Percentiles rank a stretch among this genome's conserved stretches.
Evolutionary conservation across 495 filamentous ascomycete genomes (phyloP).

Genomic region (Chaetomium tenue): DNA sequence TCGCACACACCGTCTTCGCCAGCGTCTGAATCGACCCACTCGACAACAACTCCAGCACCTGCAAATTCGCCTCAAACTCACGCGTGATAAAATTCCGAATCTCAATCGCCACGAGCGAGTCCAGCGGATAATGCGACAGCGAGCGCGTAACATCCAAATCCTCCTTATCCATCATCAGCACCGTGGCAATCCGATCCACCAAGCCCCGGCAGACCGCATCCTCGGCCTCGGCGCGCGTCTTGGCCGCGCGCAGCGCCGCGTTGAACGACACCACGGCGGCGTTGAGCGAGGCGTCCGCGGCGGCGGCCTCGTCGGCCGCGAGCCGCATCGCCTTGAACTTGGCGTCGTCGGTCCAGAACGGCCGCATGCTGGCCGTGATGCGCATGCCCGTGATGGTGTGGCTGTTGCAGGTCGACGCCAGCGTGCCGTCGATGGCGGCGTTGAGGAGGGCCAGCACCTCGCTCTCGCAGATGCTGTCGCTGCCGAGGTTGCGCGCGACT

Average conservation of each 20-base stretch:
- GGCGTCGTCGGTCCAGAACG: constrained; percentile 53
- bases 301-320: constrained; percentile 46
- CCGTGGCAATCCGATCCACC: constrained; percentile 47
- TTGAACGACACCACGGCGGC: constrained; percentile 43
- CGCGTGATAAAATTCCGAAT: constrained; percentile 53
- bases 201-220: constrained; percentile 47
- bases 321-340: constrained; percentile 53
- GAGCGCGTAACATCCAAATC: constrained; percentile 51
- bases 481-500: constrained; percentile 49
- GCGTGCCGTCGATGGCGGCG: constrained; percentile 46
- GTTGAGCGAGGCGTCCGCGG: constrained; percentile 38
- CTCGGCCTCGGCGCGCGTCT: constrained; percentile 45
- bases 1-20: constrained; percentile 49
- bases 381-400: constrained; percentile 55
- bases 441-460: constrained; percentile 51
- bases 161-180: constrained; percentile 53
- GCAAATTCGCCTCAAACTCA: constrained; percentile 53
- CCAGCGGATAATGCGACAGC: constrained; percentile 52
- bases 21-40: constrained; percentile 51
- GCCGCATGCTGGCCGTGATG: constrained; percentile 45
- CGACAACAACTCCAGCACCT: constrained; percentile 53
- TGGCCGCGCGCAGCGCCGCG: constrained; percentile 43
- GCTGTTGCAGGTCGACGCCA: constrained; percentile 42
- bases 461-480: constrained; percentile 52
- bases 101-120: constrained; percentile 55